Conservation (phyloP, 179 eudicot genomes). For the Camellia oleifera region DNA sequence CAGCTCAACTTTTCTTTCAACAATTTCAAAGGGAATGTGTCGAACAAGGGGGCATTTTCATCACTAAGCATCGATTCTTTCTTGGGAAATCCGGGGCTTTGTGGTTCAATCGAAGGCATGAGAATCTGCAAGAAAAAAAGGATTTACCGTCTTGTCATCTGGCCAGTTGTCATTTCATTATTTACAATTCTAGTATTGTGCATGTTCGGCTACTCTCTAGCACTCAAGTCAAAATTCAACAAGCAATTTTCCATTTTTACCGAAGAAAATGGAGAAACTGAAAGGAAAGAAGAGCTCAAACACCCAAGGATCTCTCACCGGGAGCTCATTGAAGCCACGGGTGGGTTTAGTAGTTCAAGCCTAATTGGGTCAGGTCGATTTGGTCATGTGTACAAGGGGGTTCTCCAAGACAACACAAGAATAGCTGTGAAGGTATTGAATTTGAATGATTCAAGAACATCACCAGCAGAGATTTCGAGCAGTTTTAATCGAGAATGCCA, state of each 20-base stretch:
- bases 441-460: not conserved
- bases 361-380: constrained; percentile 61
- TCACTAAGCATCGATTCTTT: constrained; percentile 39
- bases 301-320: constrained; percentile 50
- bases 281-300: constrained; percentile 34
- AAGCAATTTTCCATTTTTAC: constrained; percentile 16
- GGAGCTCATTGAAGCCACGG: constrained; percentile 68
- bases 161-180: constrained; percentile 37
- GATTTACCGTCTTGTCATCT: constrained; percentile 20
- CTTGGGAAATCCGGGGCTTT: constrained; percentile 49
- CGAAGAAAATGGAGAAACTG: constrained; percentile 28
- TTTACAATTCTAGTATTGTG: constrained; percentile 29
- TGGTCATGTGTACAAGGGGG: constrained; percentile 69
- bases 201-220: constrained; percentile 33
- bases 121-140: constrained; percentile 30
- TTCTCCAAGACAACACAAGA: constrained; percentile 52
- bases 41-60: constrained; percentile 46
- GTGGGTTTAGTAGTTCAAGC: constrained; percentile 49
- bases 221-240: constrained; percentile 25
- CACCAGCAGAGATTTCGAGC: constrained; percentile 31
- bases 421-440: constrained; percentile 67
- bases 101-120: constrained; percentile 62
- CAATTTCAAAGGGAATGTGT: constrained; percentile 45
- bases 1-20: constrained; percentile 60
- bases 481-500: constrained; percentile 79